Base-by-base conservation (phyloP, 345 rosid genomes). In the Salix arbutifolia region DNA sequence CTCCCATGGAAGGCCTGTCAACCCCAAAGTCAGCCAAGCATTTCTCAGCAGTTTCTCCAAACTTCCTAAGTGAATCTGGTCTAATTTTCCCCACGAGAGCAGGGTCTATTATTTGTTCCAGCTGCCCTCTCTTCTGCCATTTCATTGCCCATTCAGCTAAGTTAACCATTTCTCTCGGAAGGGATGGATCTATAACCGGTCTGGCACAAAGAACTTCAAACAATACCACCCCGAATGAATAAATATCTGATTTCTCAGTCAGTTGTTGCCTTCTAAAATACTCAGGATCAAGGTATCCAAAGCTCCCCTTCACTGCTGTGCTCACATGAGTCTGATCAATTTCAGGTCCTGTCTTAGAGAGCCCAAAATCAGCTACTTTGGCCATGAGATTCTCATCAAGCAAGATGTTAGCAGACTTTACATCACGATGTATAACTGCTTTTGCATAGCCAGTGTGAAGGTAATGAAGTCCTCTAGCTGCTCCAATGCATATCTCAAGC, bases 301-400 rank as follows among this genome's bases (percentile, higher is more conserved):
- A 94, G 67, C 97, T 94, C 42, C 98, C 98, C 86, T 94, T 94
- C 70, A 94, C 98, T 1, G 98, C 98, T 13, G 98, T 94, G 77
- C 97, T 94, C 77, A 94, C 97, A 67, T 94, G 98, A 23, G 98
- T 94, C 84, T 94, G 97, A 79, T 94, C 97, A n/a, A 94, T 60
- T 81, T 94, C 98, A 8, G 96, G 96, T 42, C 96, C 98, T 0
- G 93, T 84, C 85, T 94, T 94, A n/a, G 97, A 94, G 68, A 94
- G 86, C 74, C 98, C 97, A 72, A 94, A 92, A 83, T 82, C 83
- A 23, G 83, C 79, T 35, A 80, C 83, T 46, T 80, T 80, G 48
- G 83, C 79, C 79, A 76, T 76, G 75, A 74, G 66, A 70, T 74
- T 69, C 56, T 75, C 82, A 70, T 79, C 82, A 37, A 79, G 78